Base-by-base conservation (phyloP, 768 basidiomycete genomes). In the Rhizopogon sp. region DNA sequence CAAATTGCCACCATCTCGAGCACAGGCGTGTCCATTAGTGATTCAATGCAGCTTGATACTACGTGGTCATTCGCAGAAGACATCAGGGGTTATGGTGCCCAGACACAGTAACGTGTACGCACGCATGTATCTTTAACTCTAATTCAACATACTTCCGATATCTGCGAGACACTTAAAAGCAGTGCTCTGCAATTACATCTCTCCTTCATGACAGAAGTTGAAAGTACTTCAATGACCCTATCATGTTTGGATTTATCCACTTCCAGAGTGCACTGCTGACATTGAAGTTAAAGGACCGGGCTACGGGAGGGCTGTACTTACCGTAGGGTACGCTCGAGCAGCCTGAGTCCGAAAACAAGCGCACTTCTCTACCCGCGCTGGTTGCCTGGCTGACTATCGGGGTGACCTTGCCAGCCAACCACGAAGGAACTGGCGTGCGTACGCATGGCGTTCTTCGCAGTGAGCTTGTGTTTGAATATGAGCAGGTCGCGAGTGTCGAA, bases 41-140 rank as follows among this genome's bases (percentile, higher is more conserved):
- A 92, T 58, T 83, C 93, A 29, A 78, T 83, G 58, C 75, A 78
- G 42, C 71, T 91, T 5, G 80, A 87, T 58, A 97, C 96, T 1
- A 73, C 82, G 22, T 99, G 97, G 97, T 74, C 77, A 35, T 98
- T 98, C 65, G 96, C 94, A 14, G 96, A 98, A 70, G 85, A 84
- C 20, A 87, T 98, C 62, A 78, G 91, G 60, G 93, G 93, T 3
- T 97, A 96, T 66, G 93, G 94, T 28, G 79, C 90, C 31, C 92
- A 96, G 75, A 88, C 83, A n/a, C 88, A 93, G 78, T 95, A 77
- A 58, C 54, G 52, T 46, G 29, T 37, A 33, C 3, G 8, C 40
- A 25, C 3, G 8, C 40, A 17, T 54, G 54, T 56, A 54, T 56
- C 42, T 35, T 39, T 22, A 50, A 40, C n/a, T 53, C 28, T 47